Base-by-base conservation (phyloP, 2,329 filamentous ascomycete species). In the Monilinia vaccinii-corymbosi region DNA sequence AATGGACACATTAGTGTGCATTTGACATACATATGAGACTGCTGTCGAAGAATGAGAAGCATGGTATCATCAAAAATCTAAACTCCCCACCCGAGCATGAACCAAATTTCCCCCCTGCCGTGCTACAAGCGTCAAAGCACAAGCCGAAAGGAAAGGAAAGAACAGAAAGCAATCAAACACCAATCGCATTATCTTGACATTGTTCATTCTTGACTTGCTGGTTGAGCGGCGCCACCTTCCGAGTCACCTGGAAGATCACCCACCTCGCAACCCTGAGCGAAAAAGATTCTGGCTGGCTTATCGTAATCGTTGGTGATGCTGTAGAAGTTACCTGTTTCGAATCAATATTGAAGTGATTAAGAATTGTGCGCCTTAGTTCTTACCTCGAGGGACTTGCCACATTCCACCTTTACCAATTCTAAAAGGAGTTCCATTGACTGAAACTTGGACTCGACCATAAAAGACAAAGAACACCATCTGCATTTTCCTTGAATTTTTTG, bases 401-500 rank as follows among this genome's bases (percentile, higher is more conserved):
- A 92, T 88, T 57, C 93, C 93, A 45, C 93, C 92, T 67, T 88
- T 91, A 42, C 86, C 85, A 65, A 96, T 91, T 60, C 87, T 85
- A 72, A 99, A 97, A 63, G 80, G 78, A 28, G 82, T 87, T 65
- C 88, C 83, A 65, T 88, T 84, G 51, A 96, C 82, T 32, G 84
- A 88, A 23, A 96, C 92, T 65, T 85, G 79, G 23, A 97, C 91
- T 65, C 88, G 85, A 25, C 94, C 94, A 48, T 83, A 81, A 67
- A 91, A 87, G 34, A 99, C 88, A 68, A 96, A 97, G 73, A 97
- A 97, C 1, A 89, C 86, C 87, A 99, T 94, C 71, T 97, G 91
- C 90, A 97, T 97, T 76, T 89, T 92, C 64, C 93, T 82, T 40
- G 89, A 88, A 74, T 97, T 97, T 79, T 97, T 97, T 52, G 87